Evolutionary conservation across 2,329 filamentous ascomycete species (phyloP).

Genomic region (Alternaria sp.): DNA sequence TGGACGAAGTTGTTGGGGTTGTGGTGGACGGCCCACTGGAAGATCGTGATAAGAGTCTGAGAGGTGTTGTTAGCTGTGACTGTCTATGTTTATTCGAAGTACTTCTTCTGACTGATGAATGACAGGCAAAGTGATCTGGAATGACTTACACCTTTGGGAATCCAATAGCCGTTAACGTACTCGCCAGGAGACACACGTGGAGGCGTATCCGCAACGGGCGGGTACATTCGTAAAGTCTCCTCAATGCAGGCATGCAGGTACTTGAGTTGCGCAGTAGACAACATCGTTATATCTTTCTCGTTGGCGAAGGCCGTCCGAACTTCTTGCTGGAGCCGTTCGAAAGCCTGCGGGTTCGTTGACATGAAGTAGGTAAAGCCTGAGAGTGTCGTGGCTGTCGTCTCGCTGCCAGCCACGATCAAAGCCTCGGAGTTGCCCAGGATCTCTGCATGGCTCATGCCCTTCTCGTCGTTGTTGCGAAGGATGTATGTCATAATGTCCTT

Average conservation of each 20-base stretch:
- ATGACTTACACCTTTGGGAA: constrained; percentile 19
- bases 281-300: constrained; percentile 17
- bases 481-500: constrained; percentile 17
- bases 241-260: constrained; percentile 25
- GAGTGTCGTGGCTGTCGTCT: constrained; percentile 28
- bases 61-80: background rate
- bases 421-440: constrained; percentile 34
- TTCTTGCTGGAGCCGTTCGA: constrained; percentile 14
- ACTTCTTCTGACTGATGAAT: background rate
- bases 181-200: constrained; percentile 14
- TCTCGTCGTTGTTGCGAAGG: constrained; percentile 16
- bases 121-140: background rate
- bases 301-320: constrained; percentile 6
- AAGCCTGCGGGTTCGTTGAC: constrained; percentile 11
- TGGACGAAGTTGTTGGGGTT: constrained; percentile 26
- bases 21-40: constrained; percentile 23
- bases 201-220: constrained; percentile 12
- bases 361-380: constrained; percentile 10
- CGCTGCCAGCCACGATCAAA: constrained; percentile 46
- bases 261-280: background rate
- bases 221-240: constrained; percentile 24
- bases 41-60: constrained; percentile 17
- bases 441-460: constrained; percentile 29
- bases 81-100: background rate
- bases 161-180: constrained; percentile 15